Conservation (phyloP, 169 alveolate species). For the Theileria orientalis region DNA sequence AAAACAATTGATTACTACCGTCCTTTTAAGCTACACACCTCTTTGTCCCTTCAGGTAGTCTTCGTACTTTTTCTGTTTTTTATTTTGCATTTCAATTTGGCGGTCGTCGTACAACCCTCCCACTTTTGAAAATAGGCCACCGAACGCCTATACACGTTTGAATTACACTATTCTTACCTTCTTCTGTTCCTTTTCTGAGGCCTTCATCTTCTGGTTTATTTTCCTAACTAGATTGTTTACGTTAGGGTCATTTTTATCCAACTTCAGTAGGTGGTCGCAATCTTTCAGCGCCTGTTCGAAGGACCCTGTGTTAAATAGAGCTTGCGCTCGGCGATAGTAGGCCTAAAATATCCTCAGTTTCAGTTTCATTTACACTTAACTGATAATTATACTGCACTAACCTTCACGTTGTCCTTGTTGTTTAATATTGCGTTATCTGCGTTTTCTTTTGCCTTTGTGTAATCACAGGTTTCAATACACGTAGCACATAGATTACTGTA, state of each 20-base stretch:
- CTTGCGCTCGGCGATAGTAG: constrained; percentile 58
- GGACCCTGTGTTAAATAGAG: constrained; percentile 42
- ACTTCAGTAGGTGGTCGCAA: constrained; percentile 22
- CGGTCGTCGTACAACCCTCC: constrained; percentile 80
- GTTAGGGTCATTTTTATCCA: constrained; percentile 38
- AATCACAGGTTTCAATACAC: constrained; percentile 28
- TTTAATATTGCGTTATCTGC: constrained; percentile 44
- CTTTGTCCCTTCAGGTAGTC: constrained; percentile 58
- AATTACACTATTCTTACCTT: constrained; percentile 15
- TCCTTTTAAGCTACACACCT: constrained; percentile 13
- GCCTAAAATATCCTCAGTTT: too few relatives aligned
- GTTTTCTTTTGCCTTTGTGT: constrained; percentile 30
- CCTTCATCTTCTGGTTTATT: constrained; percentile 27
- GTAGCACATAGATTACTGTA: constrained; percentile 53
- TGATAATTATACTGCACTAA: not conserved
- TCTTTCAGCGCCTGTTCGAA: constrained; percentile 64
- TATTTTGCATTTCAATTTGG: constrained; percentile 70
- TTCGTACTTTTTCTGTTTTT: constrained; percentile 70
- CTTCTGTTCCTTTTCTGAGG: constrained; percentile 34
- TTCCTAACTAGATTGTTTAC: constrained; percentile 34
- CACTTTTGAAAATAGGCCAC: constrained; percentile 76
- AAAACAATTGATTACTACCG: constrained; percentile 50
- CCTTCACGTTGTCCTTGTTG: constrained; percentile 54
- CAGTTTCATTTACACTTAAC: not conserved
- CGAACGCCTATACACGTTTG: constrained; percentile 62